These are phyloP conservation scores for Melaleuca quinquenervia DNA, from an alignment of 345 rosid genomes.

Conservation along the genomic window DNA sequence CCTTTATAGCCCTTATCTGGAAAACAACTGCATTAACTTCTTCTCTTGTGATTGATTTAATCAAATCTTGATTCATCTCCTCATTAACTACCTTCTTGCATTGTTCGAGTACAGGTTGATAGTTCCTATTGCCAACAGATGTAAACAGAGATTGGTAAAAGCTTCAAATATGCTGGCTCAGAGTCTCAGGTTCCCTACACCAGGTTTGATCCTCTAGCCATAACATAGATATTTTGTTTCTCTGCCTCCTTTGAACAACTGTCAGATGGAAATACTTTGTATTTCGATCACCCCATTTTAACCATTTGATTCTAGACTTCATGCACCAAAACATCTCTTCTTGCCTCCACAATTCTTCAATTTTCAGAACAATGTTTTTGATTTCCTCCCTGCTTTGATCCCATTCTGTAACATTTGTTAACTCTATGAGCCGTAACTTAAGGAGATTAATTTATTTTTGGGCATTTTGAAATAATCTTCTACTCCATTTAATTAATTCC, in stretches of 20 bases:
- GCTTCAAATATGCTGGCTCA: background rate
- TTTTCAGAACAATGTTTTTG: background rate
- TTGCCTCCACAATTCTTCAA: background rate
- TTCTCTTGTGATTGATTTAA: background rate
- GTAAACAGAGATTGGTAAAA: background rate
- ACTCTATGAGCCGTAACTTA: background rate
- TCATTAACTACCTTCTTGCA: background rate
- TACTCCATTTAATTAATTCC: no score
- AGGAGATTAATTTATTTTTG: background rate
- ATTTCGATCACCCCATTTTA: background rate
- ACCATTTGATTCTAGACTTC: background rate
- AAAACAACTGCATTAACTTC: background rate
- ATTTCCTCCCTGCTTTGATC: background rate
- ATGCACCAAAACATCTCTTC: background rate
- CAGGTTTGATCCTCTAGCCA: fast-evolving
- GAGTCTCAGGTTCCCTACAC: background rate
- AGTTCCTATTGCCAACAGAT: background rate
- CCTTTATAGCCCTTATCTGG: background rate
- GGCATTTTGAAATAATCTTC: background rate
- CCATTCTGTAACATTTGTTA: background rate
- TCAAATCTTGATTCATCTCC: background rate
- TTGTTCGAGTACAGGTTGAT: background rate
- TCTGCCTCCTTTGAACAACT: background rate
- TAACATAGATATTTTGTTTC: background rate
- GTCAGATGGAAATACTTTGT: background rate